These are phyloP conservation scores for Geoglossum cookeanum DNA, from an alignment of 2,329 filamentous ascomycete genomes.

Conservation along the genomic window DNA sequence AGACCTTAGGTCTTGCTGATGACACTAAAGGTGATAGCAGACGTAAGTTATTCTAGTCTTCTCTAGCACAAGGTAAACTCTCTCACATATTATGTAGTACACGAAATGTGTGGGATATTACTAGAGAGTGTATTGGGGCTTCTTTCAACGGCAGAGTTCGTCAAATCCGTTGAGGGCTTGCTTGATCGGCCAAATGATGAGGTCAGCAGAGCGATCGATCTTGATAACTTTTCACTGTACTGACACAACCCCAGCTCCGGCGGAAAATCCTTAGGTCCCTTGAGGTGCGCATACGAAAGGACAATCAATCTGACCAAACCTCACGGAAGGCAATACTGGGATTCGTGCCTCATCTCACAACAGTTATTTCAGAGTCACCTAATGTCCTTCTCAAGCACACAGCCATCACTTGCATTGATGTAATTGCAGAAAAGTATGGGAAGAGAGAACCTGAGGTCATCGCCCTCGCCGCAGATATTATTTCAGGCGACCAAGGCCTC, in stretches of 20 bases:
- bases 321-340: constrained; percentile 54
- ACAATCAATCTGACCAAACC: constrained; percentile 45
- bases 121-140: constrained; percentile 68
- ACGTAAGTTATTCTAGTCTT: constrained; percentile 14
- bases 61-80: not conserved
- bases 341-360: constrained; percentile 62
- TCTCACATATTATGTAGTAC: not conserved
- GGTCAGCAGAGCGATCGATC: constrained; percentile 12
- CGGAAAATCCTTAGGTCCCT: constrained; percentile 67
- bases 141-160: constrained; percentile 70
- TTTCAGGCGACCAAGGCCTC: constrained; percentile 59
- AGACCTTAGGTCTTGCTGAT: constrained; percentile 38
- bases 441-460: constrained; percentile 73
- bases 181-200: constrained; percentile 58
- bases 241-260: constrained; percentile 29
- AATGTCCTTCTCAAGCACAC: constrained; percentile 66
- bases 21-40: constrained; percentile 29
- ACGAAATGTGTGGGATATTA: constrained; percentile 38
- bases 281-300: constrained; percentile 57
- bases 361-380: constrained; percentile 52
- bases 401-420: constrained; percentile 76
- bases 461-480: constrained; percentile 52
- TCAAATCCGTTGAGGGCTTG: constrained; percentile 69
- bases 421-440: constrained; percentile 86
- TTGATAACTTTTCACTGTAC: not conserved